Evolutionary conservation across 2,329 filamentous ascomycete genomes (phyloP).

Genomic region (Cercospora zeina): DNA sequence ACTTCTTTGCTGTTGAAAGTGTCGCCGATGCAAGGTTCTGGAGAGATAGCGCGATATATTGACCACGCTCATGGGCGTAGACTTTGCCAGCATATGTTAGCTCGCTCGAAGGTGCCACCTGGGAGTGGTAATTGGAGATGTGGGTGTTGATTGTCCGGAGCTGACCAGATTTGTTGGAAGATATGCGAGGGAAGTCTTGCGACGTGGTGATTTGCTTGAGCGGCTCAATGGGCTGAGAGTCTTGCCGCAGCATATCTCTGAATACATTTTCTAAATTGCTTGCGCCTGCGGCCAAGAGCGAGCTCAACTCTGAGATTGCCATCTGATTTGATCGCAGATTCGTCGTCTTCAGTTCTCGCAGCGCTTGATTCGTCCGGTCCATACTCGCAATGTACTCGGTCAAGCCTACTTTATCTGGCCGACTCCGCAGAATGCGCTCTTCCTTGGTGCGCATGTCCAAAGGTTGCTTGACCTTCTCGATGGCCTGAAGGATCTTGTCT

Average conservation of each 20-base stretch:
- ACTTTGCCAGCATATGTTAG: conserved; percentile 67
- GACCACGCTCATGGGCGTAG: conserved; percentile 81
- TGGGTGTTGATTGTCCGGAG: conserved; percentile 73
- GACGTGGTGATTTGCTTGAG: conserved; percentile 91
- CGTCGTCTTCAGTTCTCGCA: conserved; percentile 80
- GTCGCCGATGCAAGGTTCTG: conserved; percentile 86
- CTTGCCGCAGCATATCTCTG: conserved; percentile 73
- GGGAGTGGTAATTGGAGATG: conserved; percentile 36
- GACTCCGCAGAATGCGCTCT: conserved; percentile 78
- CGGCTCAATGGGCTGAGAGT: conserved; percentile 79
- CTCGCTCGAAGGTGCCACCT: conserved; percentile 33
- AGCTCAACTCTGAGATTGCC: conserved; percentile 75
- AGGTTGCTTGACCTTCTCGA: conserved; percentile 85
- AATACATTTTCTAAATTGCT: conserved; percentile 83
- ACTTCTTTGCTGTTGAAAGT: conserved; percentile 72
- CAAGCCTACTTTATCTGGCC: conserved; percentile 78
- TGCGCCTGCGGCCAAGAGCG: conserved; percentile 75
- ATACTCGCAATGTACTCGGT: conserved; percentile 84
- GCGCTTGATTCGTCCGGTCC: conserved; percentile 82
- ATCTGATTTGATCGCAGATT: conserved; percentile 91
- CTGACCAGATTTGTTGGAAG: conserved; percentile 72
- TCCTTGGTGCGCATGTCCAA: conserved; percentile 88
- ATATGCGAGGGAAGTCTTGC: conserved; percentile 69
- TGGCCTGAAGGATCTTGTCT: conserved; percentile 79
- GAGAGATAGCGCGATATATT: conserved; percentile 79